Evolutionary conservation across 805 yeast species (phyloP).

Genomic region (Zygoascus biomembranicola): DNA sequence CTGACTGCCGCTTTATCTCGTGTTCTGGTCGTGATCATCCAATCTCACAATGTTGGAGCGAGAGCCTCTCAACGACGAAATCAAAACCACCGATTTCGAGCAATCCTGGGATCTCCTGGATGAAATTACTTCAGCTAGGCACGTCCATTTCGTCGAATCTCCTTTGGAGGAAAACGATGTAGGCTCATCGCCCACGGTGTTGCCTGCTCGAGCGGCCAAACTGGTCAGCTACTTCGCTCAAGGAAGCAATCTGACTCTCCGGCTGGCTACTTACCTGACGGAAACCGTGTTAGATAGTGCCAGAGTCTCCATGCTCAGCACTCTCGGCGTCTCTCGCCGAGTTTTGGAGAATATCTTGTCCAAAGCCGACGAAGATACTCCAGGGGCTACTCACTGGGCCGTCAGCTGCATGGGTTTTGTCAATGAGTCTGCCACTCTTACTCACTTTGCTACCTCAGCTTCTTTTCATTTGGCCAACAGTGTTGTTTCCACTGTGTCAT

Average conservation of each 20-base stretch:
- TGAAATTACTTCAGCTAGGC: background rate
- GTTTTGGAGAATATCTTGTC: conserved; percentile 23
- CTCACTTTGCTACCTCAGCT: conserved; percentile 23
- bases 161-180: background rate
- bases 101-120: background rate
- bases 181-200: conserved; percentile 13
- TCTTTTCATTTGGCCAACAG: conserved; percentile 23
- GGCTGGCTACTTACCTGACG: conserved; percentile 22
- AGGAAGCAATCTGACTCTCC: conserved; percentile 21
- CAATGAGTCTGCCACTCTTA: conserved; percentile 20
- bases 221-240: conserved; percentile 22
- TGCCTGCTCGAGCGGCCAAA: conserved; percentile 21
- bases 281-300: conserved; percentile 23
- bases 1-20: too few relatives aligned
- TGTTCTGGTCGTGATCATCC: too few relatives aligned
- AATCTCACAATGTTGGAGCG: background rate
- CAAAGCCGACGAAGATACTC: conserved; percentile 25
- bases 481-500: conserved; percentile 17
- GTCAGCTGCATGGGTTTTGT: conserved; percentile 15
- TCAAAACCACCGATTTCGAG: background rate
- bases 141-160: background rate
- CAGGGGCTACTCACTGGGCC: conserved; percentile 21
- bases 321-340: conserved; percentile 21
- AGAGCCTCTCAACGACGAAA: background rate
- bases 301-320: conserved; percentile 19